Evolutionary conservation across 2,329 filamentous ascomycete species (phyloP), one percentile per base, ranked within the genome.

Genomic region (Colletotrichum echinochloae): DNA sequence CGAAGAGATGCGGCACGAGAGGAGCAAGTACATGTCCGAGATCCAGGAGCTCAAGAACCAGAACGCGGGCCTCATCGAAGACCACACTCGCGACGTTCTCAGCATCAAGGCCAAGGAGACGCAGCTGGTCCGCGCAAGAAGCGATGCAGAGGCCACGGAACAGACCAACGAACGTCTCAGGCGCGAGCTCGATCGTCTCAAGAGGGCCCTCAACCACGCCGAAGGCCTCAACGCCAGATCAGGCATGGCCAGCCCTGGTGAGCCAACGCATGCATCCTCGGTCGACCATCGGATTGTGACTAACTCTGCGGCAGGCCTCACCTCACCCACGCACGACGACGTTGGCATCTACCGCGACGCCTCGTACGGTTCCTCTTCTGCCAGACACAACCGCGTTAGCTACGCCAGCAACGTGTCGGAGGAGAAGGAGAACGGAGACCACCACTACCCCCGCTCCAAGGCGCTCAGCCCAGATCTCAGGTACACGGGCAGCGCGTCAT

Each of bases 41-140:
- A 92, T 98, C 51, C 92, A 95, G 75, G 96, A 98, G 81, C 87
- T 99, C 37, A 97, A 98, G 82, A 97, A 97, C 76, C 94, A 98
- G 79, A 99, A 99, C 77, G 96, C 96, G 30, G 92, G 96, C 73
- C 86, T 99, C 41, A 99, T 99, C 72, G 96, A 99, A 81, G 95
- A 98, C 76, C 95, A 98, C 79, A 99, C 96, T 0, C 89, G 95
- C 57, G 95, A 99, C 76, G 94, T 98, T 0, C 86, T 99, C 51
- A 96, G 94, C 75, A 97, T 99, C 83, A 98, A 98, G 80, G 96
- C 96, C 18, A 99, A 99, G 81, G 96, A 99, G 81, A 98, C 96
- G 3, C 96, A 99, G 77, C 88, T 99, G 6, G 95, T 98, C 12
- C 91, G 96, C 54, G 95, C 96, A 14, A 89, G 95, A 65, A 94